phyloP scores from a whole-genome alignment of 1,284 basidiomycete species.

The Meripilus lineatus region DNA sequence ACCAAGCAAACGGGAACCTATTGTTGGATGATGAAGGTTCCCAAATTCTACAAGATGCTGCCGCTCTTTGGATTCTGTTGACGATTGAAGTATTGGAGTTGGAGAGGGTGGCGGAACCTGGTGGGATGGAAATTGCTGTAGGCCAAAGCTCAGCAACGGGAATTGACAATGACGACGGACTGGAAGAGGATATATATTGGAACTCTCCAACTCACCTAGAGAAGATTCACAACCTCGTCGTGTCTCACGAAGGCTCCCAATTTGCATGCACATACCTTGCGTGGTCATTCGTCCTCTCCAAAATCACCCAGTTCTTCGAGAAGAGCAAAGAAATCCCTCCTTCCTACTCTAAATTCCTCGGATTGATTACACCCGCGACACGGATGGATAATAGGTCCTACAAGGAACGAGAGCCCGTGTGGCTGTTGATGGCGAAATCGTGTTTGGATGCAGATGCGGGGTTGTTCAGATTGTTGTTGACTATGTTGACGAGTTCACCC shows the following conservation, averaged over 20 bases:
- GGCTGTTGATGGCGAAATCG: slow-evolving; percentile 49
- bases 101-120: slow-evolving; percentile 62
- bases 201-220: slow-evolving; percentile 51
- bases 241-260: slow-evolving; percentile 49
- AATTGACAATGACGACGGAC: too few relatives aligned
- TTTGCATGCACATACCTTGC: slow-evolving; percentile 68
- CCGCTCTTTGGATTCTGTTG: slow-evolving; percentile 72
- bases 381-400: slow-evolving; percentile 31
- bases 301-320: slow-evolving; percentile 40
- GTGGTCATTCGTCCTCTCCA: slow-evolving; percentile 75
- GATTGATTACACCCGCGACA: slow-evolving; percentile 41
- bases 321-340: slow-evolving; percentile 46
- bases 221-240: slow-evolving; percentile 62
- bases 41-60: slow-evolving; percentile 62
- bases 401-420: slow-evolving; percentile 50
- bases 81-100: slow-evolving; percentile 79
- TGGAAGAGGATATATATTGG: slow-evolving; percentile 51
- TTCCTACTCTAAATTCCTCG: slow-evolving; percentile 52
- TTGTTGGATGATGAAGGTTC: slow-evolving; percentile 70
- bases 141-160: too few relatives aligned
- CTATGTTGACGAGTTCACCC: slow-evolving; percentile 61
- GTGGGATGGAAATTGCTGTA: slow-evolving; percentile 14
- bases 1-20: slow-evolving; percentile 62
- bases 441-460: slow-evolving; percentile 52
- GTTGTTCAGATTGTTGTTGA: slow-evolving; percentile 50